Base-by-base conservation (phyloP, 2,329 filamentous ascomycete species). In the Dryadomyces quercivorus region DNA sequence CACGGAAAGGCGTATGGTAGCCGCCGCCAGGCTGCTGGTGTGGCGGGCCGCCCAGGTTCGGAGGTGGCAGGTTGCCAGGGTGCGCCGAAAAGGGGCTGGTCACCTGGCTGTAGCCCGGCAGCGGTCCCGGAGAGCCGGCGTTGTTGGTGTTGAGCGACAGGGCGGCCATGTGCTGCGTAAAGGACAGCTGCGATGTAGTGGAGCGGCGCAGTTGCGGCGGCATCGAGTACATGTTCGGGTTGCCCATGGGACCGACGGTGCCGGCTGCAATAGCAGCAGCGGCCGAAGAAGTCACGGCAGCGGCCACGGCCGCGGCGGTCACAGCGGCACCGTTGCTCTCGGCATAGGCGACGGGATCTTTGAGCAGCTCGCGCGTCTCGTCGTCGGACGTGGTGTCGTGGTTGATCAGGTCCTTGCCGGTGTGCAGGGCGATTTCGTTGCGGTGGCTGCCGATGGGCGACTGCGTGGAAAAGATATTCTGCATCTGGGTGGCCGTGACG, bases 321-420 rank as follows among this genome's bases (percentile, higher is more conserved):
- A n/a, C 44, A 21, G 50, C 21, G 21, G 46, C 70, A 54, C 78
- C 73, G 2, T 82, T 84, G 62, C 82, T 88, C 62, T 91, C 85
- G 10, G 86, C 88, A 63, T 84, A 89, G 9, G 79, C 83, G 46
- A 87, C 75, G 0, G 85, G 81, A 54, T 89, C 82, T 56, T 85
- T 84, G 48, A 89, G 73, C n/a, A 90, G 72, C 61, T 84, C 78
- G 38, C 76, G 80, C 2, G 85, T 86, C 64, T 88, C 86, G 51
- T 89, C 85, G 59, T 86, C 82, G 51, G 82, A 78, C 31, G 79
- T 81, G 16, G 77, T 76, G 62, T 84, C 80, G 61, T 85, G 80
- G 59, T 80, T 84, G 67, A 90, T 90, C 51, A 89, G 72, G 2
- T 81, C 79, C 67, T 88, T 89, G 61, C 86, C 84, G 2, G 80